Conservation (phyloP, 768 basidiomycete genomes). For the Suillus alpinus region DNA sequence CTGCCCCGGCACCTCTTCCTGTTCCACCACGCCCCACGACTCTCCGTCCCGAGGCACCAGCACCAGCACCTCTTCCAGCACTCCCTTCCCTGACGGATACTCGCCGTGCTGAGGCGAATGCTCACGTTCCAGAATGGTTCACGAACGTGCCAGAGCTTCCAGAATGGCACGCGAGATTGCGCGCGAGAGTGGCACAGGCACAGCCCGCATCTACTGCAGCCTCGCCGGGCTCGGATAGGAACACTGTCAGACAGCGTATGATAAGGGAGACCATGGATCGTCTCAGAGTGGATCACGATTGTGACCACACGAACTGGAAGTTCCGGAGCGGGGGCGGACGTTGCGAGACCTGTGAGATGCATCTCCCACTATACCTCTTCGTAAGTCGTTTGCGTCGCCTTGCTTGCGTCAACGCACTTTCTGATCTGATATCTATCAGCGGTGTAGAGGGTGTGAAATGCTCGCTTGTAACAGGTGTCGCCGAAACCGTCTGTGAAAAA, state of each 20-base stretch:
- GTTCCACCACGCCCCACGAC: neutral
- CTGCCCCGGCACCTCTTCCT: neutral
- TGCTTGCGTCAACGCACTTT: neutral
- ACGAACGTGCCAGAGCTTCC: too few relatives aligned
- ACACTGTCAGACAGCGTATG: slow-evolving; percentile 14
- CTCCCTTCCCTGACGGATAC: neutral
- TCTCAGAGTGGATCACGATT: slow-evolving; percentile 55
- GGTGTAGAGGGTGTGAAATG: slow-evolving; percentile 32
- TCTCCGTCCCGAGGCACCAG: neutral
- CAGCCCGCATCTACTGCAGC: neutral
- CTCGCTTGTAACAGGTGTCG: slow-evolving; percentile 36
- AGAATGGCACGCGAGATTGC: neutral
- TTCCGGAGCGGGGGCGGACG: slow-evolving; percentile 39
- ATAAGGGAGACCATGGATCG: slow-evolving; percentile 33
- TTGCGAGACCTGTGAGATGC: slow-evolving; percentile 45
- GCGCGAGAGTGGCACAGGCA: neutral
- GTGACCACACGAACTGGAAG: slow-evolving; percentile 43
- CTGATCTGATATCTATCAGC: slow-evolving; percentile 18
- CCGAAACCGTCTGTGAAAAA: slow-evolving; percentile 31
- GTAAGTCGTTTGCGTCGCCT: slow-evolving; percentile 34
- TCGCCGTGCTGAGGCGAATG: neutral
- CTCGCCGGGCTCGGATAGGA: neutral
- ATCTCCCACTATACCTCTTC: slow-evolving; percentile 44
- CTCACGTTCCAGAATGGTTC: neutral
- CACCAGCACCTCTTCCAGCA: slow-evolving; percentile 5